Evolutionary conservation across 139 green algal genomes (phyloP).

Genomic region (Picochlorum sp.): DNA sequence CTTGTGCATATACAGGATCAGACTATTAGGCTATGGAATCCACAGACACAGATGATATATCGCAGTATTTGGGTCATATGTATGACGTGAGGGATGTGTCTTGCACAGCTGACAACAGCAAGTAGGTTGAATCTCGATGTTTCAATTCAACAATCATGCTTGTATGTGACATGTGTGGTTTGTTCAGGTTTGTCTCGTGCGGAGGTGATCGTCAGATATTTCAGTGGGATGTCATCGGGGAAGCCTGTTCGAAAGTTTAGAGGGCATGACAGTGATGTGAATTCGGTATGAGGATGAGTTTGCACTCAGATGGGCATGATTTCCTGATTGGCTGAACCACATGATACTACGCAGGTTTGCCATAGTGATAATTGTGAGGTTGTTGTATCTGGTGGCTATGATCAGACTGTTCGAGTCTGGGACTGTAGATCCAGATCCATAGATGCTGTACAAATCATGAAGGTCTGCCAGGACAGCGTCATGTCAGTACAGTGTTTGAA

Average conservation of each 20-base stretch:
- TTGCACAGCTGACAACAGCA: slow-evolving; percentile 73
- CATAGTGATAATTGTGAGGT: slow-evolving; percentile 58
- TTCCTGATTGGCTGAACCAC: neutral
- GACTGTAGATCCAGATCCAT: slow-evolving; percentile 71
- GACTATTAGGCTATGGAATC: slow-evolving; percentile 80
- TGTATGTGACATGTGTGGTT: neutral
- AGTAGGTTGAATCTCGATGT: slow-evolving; percentile 28
- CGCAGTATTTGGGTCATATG: slow-evolving; percentile 79
- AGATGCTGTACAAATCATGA: slow-evolving; percentile 75
- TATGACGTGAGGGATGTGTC: slow-evolving; percentile 76
- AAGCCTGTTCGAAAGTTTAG: slow-evolving; percentile 73
- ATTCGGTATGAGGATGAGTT: slow-evolving; percentile 42
- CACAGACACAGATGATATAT: slow-evolving; percentile 63
- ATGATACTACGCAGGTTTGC: slow-evolving; percentile 20
- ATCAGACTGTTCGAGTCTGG: slow-evolving; percentile 82
- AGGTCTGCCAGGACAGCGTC: slow-evolving; percentile 76
- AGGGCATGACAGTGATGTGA: slow-evolving; percentile 78
- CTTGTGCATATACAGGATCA: slow-evolving; percentile 55
- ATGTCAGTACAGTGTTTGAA: slow-evolving; percentile 50
- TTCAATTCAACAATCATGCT: neutral
- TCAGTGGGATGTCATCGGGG: slow-evolving; percentile 86
- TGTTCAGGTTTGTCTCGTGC: slow-evolving; percentile 65
- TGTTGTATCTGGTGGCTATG: slow-evolving; percentile 79
- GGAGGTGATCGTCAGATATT: slow-evolving; percentile 84
- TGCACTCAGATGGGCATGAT: neutral